A percentile compares a stretch with the other conserved stretches of the same genome.
phyloP scores from a whole-genome alignment of 345 rosid genomes.

The Syzygium grande region DNA sequence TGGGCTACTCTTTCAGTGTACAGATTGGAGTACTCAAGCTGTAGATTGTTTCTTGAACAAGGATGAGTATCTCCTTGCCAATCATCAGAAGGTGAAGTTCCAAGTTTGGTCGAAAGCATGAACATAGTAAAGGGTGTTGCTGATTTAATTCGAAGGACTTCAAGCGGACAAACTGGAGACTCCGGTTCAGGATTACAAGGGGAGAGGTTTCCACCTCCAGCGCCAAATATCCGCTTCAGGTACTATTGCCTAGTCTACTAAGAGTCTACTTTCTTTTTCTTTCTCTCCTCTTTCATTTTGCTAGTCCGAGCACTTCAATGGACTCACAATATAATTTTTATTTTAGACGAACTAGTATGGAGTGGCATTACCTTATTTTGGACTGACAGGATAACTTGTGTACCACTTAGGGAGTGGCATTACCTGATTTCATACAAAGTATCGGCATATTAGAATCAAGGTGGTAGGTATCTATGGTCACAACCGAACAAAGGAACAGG shows the following conservation, averaged over 20 bases:
- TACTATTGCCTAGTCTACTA: neutral
- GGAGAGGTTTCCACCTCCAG: slow-evolving; percentile 46
- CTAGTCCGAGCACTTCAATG: neutral
- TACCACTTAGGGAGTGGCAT: neutral
- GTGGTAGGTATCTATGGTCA: neutral
- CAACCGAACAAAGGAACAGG: neutral
- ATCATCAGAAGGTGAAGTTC: neutral
- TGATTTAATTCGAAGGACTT: slow-evolving; percentile 61
- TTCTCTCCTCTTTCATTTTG: neutral
- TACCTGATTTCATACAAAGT: neutral
- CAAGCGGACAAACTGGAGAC: slow-evolving; percentile 35
- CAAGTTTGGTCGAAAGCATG: slow-evolving; percentile 26
- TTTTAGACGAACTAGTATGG: neutral
- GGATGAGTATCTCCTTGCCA: neutral
- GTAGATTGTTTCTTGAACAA: neutral
- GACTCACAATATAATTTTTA: neutral
- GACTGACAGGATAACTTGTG: neutral
- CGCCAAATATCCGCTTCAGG: slow-evolving; percentile 53
- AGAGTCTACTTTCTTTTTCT: neutral
- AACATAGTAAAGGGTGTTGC: slow-evolving; percentile 78
- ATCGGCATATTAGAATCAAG: neutral
- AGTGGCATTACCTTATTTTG: neutral
- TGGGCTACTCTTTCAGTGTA: neutral
- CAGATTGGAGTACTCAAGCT: neutral
- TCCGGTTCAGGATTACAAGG: slow-evolving; percentile 24